Percentiles rank a stretch among this genome's conserved stretches.
These are phyloP conservation scores for Drosera spatulata DNA, from an alignment of 179 eudicot species.

Conservation along the genomic window DNA sequence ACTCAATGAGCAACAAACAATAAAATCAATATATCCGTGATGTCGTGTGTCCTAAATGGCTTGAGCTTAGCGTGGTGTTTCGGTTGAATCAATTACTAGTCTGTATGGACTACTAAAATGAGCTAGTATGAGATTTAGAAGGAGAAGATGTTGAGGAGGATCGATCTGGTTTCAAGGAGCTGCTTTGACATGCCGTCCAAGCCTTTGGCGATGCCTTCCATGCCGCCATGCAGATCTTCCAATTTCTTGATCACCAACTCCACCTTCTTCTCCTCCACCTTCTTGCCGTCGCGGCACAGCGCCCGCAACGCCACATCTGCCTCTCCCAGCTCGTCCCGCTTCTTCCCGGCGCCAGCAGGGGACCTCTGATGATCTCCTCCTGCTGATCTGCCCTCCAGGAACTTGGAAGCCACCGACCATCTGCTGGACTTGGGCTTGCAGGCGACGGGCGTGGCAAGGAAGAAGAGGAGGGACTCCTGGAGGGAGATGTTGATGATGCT, in stretches of 20 bases:
- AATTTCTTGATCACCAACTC: slow-evolving; percentile 6
- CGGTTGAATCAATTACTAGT: too few relatives aligned
- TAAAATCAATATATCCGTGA: too few relatives aligned
- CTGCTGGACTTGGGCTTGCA: slow-evolving; percentile 6
- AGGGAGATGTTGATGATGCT: slow-evolving; percentile 16
- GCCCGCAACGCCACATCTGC: slow-evolving; percentile 11
- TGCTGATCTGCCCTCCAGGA: slow-evolving; percentile 2
- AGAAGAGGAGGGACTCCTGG: slow-evolving; percentile 16
- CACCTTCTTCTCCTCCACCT: not conserved
- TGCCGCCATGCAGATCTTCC: slow-evolving; percentile 3
- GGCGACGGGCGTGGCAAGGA: slow-evolving; percentile 18
- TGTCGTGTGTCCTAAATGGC: too few relatives aligned
- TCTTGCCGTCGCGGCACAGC: slow-evolving; percentile 1
- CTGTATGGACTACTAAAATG: too few relatives aligned
- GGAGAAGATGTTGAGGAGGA: slow-evolving; percentile 20
- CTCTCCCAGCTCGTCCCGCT: slow-evolving; percentile 15
- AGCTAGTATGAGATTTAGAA: not conserved
- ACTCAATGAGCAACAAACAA: too few relatives aligned
- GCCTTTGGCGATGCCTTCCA: slow-evolving; percentile 10
- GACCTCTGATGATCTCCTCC: not conserved
- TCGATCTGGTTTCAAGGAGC: slow-evolving; percentile 13
- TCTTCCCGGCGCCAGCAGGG: too few relatives aligned
- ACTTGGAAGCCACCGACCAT: slow-evolving; percentile 5
- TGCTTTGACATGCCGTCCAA: slow-evolving; percentile 7
- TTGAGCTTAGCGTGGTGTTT: too few relatives aligned